phyloP scores from a whole-genome alignment of 1,139 yeast genomes.

The Suhomyces guaymorum region DNA sequence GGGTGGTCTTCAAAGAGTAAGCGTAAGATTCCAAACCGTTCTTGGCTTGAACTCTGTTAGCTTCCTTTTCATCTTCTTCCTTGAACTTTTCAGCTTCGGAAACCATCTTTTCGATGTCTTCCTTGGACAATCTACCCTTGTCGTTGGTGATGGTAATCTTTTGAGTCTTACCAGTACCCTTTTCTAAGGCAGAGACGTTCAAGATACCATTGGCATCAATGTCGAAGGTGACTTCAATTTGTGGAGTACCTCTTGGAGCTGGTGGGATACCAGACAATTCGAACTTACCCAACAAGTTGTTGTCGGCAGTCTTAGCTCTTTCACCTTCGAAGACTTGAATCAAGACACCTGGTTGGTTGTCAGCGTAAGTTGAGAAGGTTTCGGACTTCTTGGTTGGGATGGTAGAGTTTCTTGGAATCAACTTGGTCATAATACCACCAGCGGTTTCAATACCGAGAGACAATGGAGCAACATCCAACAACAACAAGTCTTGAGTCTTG shows the following conservation, averaged over 20 bases:
- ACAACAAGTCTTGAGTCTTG: conserved; percentile 78
- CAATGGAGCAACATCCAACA: conserved; percentile 90
- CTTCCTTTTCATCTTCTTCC: conserved; percentile 52
- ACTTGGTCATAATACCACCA: conserved; percentile 97
- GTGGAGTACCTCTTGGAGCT: conserved; percentile 98
- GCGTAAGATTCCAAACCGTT: conserved; percentile 91
- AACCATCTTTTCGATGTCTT: conserved; percentile 54
- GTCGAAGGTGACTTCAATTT: conserved; percentile 93
- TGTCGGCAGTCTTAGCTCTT: conserved; percentile 93
- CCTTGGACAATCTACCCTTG: conserved; percentile 54
- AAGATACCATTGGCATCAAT: conserved; percentile 94
- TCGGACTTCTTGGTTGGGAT: conserved; percentile 97
- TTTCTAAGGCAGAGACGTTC: conserved; percentile 91
- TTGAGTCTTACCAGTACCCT: conserved; percentile 82
- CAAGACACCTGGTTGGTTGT: conserved; percentile 95
- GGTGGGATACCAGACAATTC: conserved; percentile 96
- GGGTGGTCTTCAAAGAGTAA: conserved; percentile 83
- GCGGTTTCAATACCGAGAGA: conserved; percentile 96
- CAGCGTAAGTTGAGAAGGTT: conserved; percentile 95
- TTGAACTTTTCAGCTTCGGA: conserved; percentile 52
- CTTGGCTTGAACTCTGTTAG: conserved; percentile 57
- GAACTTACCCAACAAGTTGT: conserved; percentile 92
- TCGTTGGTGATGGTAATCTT: conserved; percentile 52
- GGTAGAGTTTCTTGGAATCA: conserved; percentile 95
- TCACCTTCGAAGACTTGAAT: conserved; percentile 98